phyloP scores from a whole-genome alignment of 495 filamentous ascomycete species.

The Podospora didyma region DNA sequence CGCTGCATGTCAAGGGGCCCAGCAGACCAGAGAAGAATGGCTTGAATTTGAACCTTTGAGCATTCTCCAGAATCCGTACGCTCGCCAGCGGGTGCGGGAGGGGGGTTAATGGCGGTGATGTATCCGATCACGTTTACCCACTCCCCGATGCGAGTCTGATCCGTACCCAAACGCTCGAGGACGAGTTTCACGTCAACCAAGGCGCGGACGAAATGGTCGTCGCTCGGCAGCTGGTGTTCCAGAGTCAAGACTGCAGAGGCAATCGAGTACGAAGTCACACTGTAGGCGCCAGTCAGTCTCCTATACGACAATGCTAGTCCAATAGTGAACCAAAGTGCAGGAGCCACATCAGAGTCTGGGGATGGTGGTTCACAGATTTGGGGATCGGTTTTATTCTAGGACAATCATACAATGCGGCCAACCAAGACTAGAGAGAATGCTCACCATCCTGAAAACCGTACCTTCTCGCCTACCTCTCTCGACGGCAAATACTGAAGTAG shows the following conservation, averaged over 20 bases:
- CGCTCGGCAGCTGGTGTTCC: conserved; percentile 60
- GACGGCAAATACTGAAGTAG: conserved; percentile 61
- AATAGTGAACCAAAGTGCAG: no score
- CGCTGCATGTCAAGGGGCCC: conserved; percentile 57
- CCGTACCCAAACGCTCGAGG: conserved; percentile 57
- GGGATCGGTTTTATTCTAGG: no score
- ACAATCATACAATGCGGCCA: no score
- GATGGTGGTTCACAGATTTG: no score
- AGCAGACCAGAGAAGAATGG: conserved; percentile 62
- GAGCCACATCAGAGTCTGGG: no score
- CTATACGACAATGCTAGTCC: no score
- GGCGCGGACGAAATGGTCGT: conserved; percentile 35
- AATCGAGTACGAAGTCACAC: conserved; percentile 66
- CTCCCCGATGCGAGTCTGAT: conserved; percentile 67
- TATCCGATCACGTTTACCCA: conserved; percentile 94
- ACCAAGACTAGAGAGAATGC: conserved; percentile 23
- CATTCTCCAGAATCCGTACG: neutral
- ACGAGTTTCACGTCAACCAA: conserved; percentile 68
- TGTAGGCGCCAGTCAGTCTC: conserved; percentile 31
- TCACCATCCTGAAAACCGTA: conserved; percentile 91
- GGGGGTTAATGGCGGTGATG: conserved; percentile 38
- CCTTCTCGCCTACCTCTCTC: conserved; percentile 60
- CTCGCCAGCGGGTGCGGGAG: conserved; percentile 13
- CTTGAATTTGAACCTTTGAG: conserved; percentile 49
- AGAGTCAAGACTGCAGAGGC: conserved; percentile 57